These are phyloP conservation scores for Talaromyces sp. DNA, from an alignment of 2,329 filamentous ascomycete genomes.

Conservation along the genomic window DNA sequence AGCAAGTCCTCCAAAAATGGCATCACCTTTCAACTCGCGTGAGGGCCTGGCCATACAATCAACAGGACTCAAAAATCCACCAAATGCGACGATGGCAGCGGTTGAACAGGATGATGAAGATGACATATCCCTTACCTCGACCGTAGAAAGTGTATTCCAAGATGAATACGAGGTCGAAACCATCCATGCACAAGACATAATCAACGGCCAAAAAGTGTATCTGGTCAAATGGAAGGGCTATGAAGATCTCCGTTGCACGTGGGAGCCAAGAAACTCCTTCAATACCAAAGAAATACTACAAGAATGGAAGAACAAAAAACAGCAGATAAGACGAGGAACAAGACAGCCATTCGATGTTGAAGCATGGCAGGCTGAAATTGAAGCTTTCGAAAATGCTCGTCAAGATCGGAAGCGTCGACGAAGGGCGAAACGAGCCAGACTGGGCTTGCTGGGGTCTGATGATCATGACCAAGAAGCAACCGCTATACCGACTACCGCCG, in stretches of 20 bases:
- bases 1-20: neutral
- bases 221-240: conserved; percentile 66
- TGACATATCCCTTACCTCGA: conserved; percentile 58
- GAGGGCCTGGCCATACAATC: neutral
- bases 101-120: conserved; percentile 47
- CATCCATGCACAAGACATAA: conserved; percentile 15
- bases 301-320: conserved; percentile 40
- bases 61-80: neutral
- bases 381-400: conserved; percentile 23
- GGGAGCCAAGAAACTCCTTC: conserved; percentile 50
- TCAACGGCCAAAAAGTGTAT: conserved; percentile 44
- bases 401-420: conserved; percentile 28
- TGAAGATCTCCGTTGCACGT: conserved; percentile 54
- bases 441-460: conserved; percentile 19
- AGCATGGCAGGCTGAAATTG: conserved; percentile 28
- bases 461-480: neutral
- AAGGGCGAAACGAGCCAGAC: conserved; percentile 27
- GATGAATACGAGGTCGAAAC: conserved; percentile 50
- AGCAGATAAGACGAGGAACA: conserved; percentile 30
- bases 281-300: conserved; percentile 35
- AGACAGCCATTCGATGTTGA: conserved; percentile 32
- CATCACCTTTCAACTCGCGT: neutral
- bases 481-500: neutral
- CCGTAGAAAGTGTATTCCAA: conserved; percentile 40
- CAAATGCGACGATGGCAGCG: neutral